Percentiles rank a stretch among this genome's conserved stretches.
Conservation (phyloP, 2,329 filamentous ascomycete genomes). For the Xylariaceae sp. region DNA sequence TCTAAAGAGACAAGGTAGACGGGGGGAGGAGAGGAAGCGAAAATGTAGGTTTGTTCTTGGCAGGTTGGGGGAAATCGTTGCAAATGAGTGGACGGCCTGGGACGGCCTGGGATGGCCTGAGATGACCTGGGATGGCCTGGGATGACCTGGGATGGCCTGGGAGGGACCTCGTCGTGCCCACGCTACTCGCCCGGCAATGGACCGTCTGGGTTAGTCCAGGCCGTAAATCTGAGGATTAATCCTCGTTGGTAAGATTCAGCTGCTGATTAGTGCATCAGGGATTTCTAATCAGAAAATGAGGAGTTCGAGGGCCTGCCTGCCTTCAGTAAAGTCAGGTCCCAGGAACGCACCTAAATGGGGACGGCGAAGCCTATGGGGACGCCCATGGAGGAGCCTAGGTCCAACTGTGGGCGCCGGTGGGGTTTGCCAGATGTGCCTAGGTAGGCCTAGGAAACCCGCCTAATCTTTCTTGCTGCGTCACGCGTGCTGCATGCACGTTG, state of each 20-base stretch:
- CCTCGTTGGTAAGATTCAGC: not conserved
- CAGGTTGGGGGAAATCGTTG: not conserved
- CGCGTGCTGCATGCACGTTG: no score
- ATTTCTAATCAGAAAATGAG: not conserved
- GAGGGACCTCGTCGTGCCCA: not conserved
- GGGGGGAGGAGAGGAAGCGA: not conserved
- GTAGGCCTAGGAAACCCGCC: not conserved
- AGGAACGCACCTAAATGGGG: no score
- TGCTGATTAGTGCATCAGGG: not conserved
- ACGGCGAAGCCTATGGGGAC: no score
- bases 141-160: no score
- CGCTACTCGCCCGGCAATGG: not conserved
- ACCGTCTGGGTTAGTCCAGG: not conserved
- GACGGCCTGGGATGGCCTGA: no score
- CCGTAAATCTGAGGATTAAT: not conserved
- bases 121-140: no score
- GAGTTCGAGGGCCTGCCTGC: not conserved
- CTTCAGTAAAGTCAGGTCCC: no score
- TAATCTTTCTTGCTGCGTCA: no score
- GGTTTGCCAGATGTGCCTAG: not conserved
- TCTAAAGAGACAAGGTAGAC: not conserved
- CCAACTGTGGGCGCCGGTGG: not conserved
- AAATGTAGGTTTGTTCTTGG: not conserved
- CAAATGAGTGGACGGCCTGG: not conserved
- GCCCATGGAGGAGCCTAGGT: not conserved